Evolutionary conservation across 164 flowering plant genomes (phyloP).

Genomic region (Magnolia changhungtana): DNA sequence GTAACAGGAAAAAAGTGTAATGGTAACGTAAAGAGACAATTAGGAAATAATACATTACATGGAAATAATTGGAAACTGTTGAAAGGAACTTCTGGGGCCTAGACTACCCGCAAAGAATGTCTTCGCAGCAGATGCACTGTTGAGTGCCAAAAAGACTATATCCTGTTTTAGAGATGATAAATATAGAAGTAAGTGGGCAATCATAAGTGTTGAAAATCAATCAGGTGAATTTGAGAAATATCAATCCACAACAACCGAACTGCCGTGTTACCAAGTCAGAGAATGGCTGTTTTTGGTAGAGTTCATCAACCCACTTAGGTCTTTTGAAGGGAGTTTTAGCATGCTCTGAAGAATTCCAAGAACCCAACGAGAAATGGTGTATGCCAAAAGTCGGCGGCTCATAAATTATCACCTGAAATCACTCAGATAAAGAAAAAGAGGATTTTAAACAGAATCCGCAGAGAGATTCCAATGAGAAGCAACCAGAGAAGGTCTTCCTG

Average conservation of each 20-base stretch:
- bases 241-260: background rate
- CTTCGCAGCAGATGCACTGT: slow-evolving; percentile 61
- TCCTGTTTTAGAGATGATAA: slow-evolving; percentile 37
- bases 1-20: background rate
- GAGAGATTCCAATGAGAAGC: background rate
- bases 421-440: slow-evolving; percentile 4
- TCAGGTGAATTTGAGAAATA: slow-evolving; percentile 1
- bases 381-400: slow-evolving; percentile 68
- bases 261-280: slow-evolving; percentile 62
- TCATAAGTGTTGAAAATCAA: background rate
- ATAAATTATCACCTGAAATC: slow-evolving; percentile 66
- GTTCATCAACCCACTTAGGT: slow-evolving; percentile 80
- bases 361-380: slow-evolving; percentile 61
- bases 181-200: slow-evolving; percentile 4
- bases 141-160: slow-evolving; percentile 61
- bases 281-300: slow-evolving; percentile 37
- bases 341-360: slow-evolving; percentile 30
- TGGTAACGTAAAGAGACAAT: background rate
- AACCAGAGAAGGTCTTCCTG: slow-evolving; percentile 23
- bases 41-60: slow-evolving; percentile 25
- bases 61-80: slow-evolving; percentile 11
- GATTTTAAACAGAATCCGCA: slow-evolving; percentile 4
- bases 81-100: slow-evolving; percentile 16
- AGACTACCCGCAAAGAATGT: slow-evolving; percentile 28
- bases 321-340: slow-evolving; percentile 34